Evolutionary conservation across 495 filamentous ascomycete genomes (phyloP).

Genomic region (Hypoxylon intermedium): DNA sequence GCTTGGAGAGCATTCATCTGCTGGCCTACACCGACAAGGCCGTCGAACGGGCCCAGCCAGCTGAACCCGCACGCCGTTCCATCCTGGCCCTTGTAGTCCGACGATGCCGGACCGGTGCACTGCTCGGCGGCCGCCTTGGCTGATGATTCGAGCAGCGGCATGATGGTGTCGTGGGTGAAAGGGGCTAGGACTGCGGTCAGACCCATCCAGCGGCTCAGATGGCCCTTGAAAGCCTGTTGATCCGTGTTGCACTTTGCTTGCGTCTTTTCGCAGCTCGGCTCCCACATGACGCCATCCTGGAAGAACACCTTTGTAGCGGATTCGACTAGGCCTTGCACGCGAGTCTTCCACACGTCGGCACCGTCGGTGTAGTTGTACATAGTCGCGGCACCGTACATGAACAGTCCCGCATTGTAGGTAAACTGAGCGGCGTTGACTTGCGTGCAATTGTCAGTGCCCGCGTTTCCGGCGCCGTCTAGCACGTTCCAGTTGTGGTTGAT

Average conservation of each 20-base stretch:
- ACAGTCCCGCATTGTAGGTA: slow-evolving; percentile 75
- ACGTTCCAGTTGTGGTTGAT: slow-evolving; percentile 59
- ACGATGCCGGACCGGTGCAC: slow-evolving; percentile 62
- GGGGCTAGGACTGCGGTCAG: slow-evolving; percentile 64
- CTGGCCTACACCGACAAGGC: slow-evolving; percentile 61
- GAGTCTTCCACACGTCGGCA: slow-evolving; percentile 61
- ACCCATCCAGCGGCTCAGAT: slow-evolving; percentile 71
- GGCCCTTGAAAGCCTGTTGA: slow-evolving; percentile 82
- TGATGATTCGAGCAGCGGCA: slow-evolving; percentile 61
- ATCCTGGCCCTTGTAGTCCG: slow-evolving; percentile 59
- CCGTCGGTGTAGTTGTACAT: slow-evolving; percentile 68
- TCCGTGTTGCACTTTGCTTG: slow-evolving; percentile 68
- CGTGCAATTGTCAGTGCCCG: slow-evolving; percentile 55
- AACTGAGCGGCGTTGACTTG: slow-evolving; percentile 61
- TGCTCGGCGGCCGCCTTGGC: slow-evolving; percentile 66
- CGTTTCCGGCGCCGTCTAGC: slow-evolving; percentile 64
- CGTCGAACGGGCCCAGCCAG: slow-evolving; percentile 49
- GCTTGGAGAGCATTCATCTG: slow-evolving; percentile 67
- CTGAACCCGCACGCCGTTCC: slow-evolving; percentile 59
- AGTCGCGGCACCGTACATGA: slow-evolving; percentile 72
- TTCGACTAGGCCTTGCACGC: slow-evolving; percentile 60
- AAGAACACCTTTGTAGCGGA: slow-evolving; percentile 62
- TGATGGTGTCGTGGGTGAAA: slow-evolving; percentile 58
- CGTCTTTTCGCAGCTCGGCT: slow-evolving; percentile 65
- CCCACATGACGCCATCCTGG: slow-evolving; percentile 56